These are phyloP conservation scores for Entomortierella parvispora DNA, from an alignment of 192 early-diverging fungal species.

Conservation along the genomic window DNA sequence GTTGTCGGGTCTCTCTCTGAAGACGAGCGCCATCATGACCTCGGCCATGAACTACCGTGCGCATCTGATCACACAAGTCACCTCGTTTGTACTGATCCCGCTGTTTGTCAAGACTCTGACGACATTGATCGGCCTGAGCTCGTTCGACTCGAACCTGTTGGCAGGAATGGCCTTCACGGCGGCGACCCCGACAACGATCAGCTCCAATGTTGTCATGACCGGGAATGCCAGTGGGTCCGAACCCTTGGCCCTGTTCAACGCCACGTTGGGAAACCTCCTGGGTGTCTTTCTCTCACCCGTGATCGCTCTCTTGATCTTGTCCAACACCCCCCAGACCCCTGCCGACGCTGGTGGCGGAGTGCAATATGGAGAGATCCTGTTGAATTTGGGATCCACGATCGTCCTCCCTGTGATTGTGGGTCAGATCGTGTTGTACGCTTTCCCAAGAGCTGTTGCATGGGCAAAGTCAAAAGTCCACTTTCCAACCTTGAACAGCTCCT, in stretches of 20 bases:
- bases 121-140: slow-evolving; percentile 55
- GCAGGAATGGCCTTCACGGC: slow-evolving; percentile 74
- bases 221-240: slow-evolving; percentile 73
- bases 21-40: slow-evolving; percentile 62
- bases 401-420: slow-evolving; percentile 71
- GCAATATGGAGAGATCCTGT: slow-evolving; percentile 61
- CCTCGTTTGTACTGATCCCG: slow-evolving; percentile 69
- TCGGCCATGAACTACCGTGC: slow-evolving; percentile 65
- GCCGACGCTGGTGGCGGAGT: slow-evolving; percentile 39
- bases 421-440: slow-evolving; percentile 61
- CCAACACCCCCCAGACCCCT: slow-evolving; percentile 18
- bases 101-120: slow-evolving; percentile 68
- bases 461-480: slow-evolving; percentile 62
- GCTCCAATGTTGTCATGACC: slow-evolving; percentile 84
- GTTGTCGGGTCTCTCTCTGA: slow-evolving; percentile 69
- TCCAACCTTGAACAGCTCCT: slow-evolving; percentile 62
- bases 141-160: slow-evolving; percentile 63
- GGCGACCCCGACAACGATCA: slow-evolving; percentile 76
- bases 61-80: slow-evolving; percentile 70
- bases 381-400: slow-evolving; percentile 69
- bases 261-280: slow-evolving; percentile 75
- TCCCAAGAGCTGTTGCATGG: slow-evolving; percentile 57
- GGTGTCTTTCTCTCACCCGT: slow-evolving; percentile 56
- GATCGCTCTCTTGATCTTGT: slow-evolving; percentile 32
- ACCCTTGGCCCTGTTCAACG: slow-evolving; percentile 71